Percentiles rank a stretch among this genome's conserved stretches.
Evolutionary conservation across 805 yeast genomes (phyloP).

Genomic region (Diddensiella caesifluorescens): DNA sequence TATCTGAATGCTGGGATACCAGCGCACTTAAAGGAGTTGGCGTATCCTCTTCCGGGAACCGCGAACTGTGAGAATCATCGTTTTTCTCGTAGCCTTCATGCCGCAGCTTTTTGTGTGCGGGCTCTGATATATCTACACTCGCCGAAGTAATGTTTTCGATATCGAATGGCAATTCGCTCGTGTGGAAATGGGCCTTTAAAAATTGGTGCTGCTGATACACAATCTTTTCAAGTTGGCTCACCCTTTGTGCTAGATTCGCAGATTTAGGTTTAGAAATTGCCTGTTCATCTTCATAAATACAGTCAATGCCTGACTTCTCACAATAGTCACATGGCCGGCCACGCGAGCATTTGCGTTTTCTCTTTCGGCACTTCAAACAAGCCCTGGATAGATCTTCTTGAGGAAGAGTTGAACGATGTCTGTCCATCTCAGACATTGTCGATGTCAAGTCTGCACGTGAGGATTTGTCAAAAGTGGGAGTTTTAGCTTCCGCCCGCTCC

Average conservation of each 20-base stretch:
- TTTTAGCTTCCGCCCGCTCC: too few relatives aligned
- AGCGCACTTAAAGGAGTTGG: not conserved
- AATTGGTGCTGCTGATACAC: constrained; percentile 1
- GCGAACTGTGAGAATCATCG: too few relatives aligned
- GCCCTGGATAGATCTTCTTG: constrained; percentile 1
- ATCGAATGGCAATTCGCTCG: not conserved
- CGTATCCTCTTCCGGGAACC: not conserved
- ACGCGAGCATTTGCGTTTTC: constrained; percentile 17
- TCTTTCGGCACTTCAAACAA: constrained; percentile 14
- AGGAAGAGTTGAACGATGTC: too few relatives aligned
- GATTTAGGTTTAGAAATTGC: constrained; percentile 1
- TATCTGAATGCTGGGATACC: not conserved
- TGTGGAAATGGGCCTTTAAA: not conserved
- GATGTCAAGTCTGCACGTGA: too few relatives aligned
- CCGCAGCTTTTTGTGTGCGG: not conserved
- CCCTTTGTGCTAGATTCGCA: constrained; percentile 4
- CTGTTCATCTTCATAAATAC: not conserved
- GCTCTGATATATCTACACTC: not conserved
- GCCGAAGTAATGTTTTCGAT: not conserved
- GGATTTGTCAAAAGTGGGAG: too few relatives aligned
- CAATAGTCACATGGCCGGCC: constrained; percentile 16
- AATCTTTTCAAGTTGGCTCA: not conserved
- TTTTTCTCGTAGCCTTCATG: not conserved
- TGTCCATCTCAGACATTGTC: too few relatives aligned
- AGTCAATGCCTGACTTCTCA: constrained; percentile 2